Base-by-base conservation (phyloP, 371 early-diverging fungal species). In the Lichtheimia hyalospora region DNA sequence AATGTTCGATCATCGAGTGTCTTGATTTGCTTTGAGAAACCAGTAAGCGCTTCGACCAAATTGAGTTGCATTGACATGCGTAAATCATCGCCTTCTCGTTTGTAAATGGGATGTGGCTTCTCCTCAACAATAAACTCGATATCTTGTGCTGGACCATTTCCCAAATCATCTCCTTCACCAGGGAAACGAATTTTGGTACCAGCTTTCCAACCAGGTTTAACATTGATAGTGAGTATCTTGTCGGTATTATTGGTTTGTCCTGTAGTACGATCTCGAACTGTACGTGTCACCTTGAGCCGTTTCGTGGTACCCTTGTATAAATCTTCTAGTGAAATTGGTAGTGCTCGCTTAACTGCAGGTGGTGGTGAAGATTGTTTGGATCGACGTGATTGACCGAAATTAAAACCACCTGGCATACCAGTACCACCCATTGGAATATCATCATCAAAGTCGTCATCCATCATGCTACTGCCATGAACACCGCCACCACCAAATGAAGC, bases 181-280 rank as follows among this genome's bases (percentile, higher is more conserved):
- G 88, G 80, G 81, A 94, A 99, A 15, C 90, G 89, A 63, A 99
- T 87, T 78, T 98, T 97, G 58, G 99, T 97, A 6, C 99, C 99
- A 3, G 96, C 90, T 75, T 98, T 98, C 96, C 97, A 97, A 4
- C 99, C 99, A 2, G 98, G 93, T 66, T 94, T 96, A 71, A 99
- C 81, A 58, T 91, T 82, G 61, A 99, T 84, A 28, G 84, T 83
- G 14, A 99, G 78, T 16, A 95, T 81, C 77, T 96, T 96, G 64
- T 96, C 97, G 0, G 87, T 67, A 0, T 83, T 52, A 0, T 79
- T 70, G 24, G 69, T 49, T 40, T 69, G 65, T 12, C 89, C 88
- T 12, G 77, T 70, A 3, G 81, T 57, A 15, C 77, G 77, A 48
- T 76, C 71, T 5, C 77, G 71, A 20, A 86, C 57, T 57, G 86